A percentile compares a stretch with the other conserved stretches of the same genome.
phyloP scores from a whole-genome alignment of 1,284 basidiomycete genomes.

The Ustilago bromivora region DNA sequence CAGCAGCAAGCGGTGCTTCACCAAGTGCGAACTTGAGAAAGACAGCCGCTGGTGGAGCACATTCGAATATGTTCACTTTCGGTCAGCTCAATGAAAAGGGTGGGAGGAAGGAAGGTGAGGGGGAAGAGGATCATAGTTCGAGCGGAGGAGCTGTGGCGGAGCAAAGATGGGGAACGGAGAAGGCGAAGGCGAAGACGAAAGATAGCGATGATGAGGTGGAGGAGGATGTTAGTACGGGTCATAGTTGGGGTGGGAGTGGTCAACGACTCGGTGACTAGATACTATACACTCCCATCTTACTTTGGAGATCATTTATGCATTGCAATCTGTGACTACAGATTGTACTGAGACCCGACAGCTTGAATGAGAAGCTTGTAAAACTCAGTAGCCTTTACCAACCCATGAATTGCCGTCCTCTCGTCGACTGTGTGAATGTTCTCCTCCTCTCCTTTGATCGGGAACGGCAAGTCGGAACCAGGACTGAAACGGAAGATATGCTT shows the following conservation, averaged over 20 bases:
- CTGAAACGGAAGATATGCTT: conserved; percentile 75
- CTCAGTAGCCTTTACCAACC: conserved; percentile 71
- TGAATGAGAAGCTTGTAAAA: conserved; percentile 73
- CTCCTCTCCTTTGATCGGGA: conserved; percentile 56
- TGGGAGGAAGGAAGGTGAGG: background rate
- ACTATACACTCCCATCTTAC: background rate
- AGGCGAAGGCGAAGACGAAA: conserved; percentile 30
- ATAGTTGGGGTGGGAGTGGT: conserved; percentile 28
- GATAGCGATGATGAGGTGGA: conserved; percentile 38
- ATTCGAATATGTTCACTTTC: conserved; percentile 40
- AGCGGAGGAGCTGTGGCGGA: conserved; percentile 54
- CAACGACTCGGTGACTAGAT: conserved; percentile 29
- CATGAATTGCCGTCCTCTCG: conserved; percentile 72
- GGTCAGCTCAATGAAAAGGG: conserved; percentile 34
- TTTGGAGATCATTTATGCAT: background rate
- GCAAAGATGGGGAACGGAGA: conserved; percentile 31
- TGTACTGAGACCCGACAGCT: conserved; percentile 62
- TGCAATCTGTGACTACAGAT: conserved; percentile 10
- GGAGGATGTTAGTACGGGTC: conserved; percentile 3
- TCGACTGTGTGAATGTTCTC: conserved; percentile 76
- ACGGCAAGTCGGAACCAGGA: conserved; percentile 50
- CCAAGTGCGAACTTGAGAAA: conserved; percentile 29
- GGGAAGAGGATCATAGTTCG: conserved; percentile 50
- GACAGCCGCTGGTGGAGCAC: conserved; percentile 23
- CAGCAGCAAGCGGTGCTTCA: conserved; percentile 1